Evolutionary conservation across 148 eudicot genomes (phyloP).

Genomic region (Nepenthes mirabilis): DNA sequence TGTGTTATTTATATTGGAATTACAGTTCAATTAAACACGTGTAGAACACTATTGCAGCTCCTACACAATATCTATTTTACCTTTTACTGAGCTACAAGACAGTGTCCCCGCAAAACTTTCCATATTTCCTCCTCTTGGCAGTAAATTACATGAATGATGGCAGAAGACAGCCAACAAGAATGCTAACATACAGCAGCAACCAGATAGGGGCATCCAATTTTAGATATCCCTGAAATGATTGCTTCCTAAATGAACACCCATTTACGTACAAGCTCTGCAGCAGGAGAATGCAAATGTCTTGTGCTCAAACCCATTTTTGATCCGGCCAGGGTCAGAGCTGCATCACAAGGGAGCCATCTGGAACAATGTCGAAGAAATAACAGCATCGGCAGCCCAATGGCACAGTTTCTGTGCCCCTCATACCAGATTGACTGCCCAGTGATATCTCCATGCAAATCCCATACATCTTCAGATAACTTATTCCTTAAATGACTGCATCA

Average conservation of each 20-base stretch:
- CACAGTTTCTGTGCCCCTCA: constrained; percentile 8
- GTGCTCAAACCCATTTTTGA: constrained; percentile 17
- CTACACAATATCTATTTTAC: constrained; percentile 32
- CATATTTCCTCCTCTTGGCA: no score
- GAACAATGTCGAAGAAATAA: neutral
- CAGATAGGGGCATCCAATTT: no score
- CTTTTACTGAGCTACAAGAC: constrained; percentile 38
- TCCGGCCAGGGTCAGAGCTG: constrained; percentile 14
- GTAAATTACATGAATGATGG: no score
- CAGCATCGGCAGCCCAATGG: neutral
- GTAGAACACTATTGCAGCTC: constrained; percentile 37
- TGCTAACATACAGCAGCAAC: no score
- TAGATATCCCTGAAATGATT: no score
- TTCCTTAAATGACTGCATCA: constrained; percentile 37
- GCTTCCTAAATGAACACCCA: constrained; percentile 10
- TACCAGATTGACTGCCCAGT: constrained; percentile 19
- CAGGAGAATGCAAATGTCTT: constrained; percentile 12
- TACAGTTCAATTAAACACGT: constrained; percentile 21
- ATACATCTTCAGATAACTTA: constrained; percentile 4
- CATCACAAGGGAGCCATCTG: constrained; percentile 15
- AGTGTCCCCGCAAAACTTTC: constrained; percentile 26
- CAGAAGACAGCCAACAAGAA: no score
- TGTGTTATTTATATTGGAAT: constrained; percentile 33
- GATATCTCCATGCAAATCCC: constrained; percentile 6
- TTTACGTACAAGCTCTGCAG: constrained; percentile 15